Evolutionary conservation across 140 eudicot species (phyloP).

Genomic region (Oenanthe javanica): DNA sequence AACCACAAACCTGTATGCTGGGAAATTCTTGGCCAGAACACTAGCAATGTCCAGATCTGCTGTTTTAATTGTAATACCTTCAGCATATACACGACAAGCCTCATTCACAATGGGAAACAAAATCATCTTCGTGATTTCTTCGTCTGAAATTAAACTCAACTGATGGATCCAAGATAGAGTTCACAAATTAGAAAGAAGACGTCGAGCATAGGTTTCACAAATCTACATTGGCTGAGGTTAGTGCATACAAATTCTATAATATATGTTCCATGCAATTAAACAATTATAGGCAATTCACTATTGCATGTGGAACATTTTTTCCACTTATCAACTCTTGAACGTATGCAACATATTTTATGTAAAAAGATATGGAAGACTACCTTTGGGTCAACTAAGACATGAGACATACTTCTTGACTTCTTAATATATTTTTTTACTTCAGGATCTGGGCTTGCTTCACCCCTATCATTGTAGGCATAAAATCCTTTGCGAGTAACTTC

Average conservation of each 20-base stretch:
- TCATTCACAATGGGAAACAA: slow-evolving; percentile 92
- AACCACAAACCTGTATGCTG: slow-evolving; percentile 70
- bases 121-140: slow-evolving; percentile 78
- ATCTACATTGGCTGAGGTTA: neutral
- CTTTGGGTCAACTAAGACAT: slow-evolving; percentile 67
- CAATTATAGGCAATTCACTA: too few relatives aligned
- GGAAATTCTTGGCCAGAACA: slow-evolving; percentile 89
- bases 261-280: too few relatives aligned
- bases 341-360: neutral
- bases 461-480: slow-evolving; percentile 60
- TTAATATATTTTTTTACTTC: slow-evolving; percentile 62
- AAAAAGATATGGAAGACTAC: slow-evolving; percentile 14
- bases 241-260: too few relatives aligned
- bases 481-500: slow-evolving; percentile 79
- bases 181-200: neutral
- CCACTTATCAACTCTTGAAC: neutral
- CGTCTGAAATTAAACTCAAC: slow-evolving; percentile 63
- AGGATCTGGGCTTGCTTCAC: slow-evolving; percentile 82
- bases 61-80: slow-evolving; percentile 84
- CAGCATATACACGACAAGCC: slow-evolving; percentile 77
- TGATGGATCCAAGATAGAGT: slow-evolving; percentile 13
- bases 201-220: neutral
- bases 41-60: slow-evolving; percentile 64
- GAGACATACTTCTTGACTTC: slow-evolving; percentile 69
- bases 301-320: neutral